A percentile compares a stretch with the other conserved stretches of the same genome.
These are phyloP conservation scores for Diaporthe ilicicola DNA, from an alignment of 2,329 filamentous ascomycete genomes.

Conservation along the genomic window DNA sequence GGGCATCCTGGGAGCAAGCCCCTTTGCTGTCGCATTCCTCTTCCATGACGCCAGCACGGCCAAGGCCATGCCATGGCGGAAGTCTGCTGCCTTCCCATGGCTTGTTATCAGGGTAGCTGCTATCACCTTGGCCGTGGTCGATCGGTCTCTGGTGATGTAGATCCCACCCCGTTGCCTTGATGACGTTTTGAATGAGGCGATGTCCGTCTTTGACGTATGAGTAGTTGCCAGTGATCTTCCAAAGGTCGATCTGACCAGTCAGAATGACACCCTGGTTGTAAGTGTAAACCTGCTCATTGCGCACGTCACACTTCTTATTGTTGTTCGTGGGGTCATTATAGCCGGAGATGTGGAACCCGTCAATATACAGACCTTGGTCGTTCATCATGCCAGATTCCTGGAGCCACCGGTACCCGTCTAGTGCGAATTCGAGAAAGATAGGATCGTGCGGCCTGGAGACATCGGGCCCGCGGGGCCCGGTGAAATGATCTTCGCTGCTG, in stretches of 20 bases:
- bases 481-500: constrained; percentile 1
- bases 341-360: constrained; percentile 86
- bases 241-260: constrained; percentile 82
- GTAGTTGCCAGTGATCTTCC: constrained; percentile 76
- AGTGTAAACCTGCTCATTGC: constrained; percentile 91
- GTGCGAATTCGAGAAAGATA: constrained; percentile 75
- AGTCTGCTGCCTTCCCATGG: constrained; percentile 46
- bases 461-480: constrained; percentile 32
- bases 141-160: constrained; percentile 51
- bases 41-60: constrained; percentile 81
- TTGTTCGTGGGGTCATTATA: constrained; percentile 67
- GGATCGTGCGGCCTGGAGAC: constrained; percentile 59
- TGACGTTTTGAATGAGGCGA: constrained; percentile 75
- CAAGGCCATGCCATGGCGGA: constrained; percentile 76
- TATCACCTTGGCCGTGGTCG: constrained; percentile 43
- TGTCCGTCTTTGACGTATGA: constrained; percentile 83
- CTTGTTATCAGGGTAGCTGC: constrained; percentile 32
- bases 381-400: constrained; percentile 83
- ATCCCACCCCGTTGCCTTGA: constrained; percentile 81
- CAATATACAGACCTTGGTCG: constrained; percentile 75
- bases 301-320: constrained; percentile 78
- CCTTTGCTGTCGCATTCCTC: constrained; percentile 81
- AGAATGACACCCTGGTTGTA: constrained; percentile 96
- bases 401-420: constrained; percentile 85
- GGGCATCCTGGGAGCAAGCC: constrained; percentile 81